These are phyloP conservation scores for Mentha longifolia DNA, from an alignment of 257 asterid genomes.

Conservation along the genomic window DNA sequence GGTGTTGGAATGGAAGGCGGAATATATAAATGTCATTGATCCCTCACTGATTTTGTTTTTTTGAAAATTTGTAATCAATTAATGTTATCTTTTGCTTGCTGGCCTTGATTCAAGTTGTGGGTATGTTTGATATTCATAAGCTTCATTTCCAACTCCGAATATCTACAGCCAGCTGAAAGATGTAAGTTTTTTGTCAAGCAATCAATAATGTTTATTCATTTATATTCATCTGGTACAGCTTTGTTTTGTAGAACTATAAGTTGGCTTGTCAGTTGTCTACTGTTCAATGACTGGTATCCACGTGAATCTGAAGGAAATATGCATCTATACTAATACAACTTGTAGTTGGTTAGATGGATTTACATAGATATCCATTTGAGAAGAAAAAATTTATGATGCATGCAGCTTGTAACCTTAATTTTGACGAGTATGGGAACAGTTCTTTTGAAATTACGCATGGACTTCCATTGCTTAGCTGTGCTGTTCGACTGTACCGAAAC, in stretches of 20 bases:
- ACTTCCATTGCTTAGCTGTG: background rate
- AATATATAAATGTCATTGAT: slow-evolving; percentile 10
- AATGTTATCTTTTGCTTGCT: slow-evolving; percentile 16
- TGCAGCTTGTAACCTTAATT: slow-evolving; percentile 27
- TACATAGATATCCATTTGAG: slow-evolving; percentile 8
- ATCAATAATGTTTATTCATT: background rate
- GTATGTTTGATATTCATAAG: background rate
- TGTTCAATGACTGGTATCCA: slow-evolving; percentile 17
- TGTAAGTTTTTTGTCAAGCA: background rate
- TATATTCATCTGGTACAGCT: background rate
- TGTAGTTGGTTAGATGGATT: background rate
- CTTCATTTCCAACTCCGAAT: slow-evolving; percentile 1
- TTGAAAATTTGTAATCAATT: background rate
- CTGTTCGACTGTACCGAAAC: slow-evolving; percentile 5
- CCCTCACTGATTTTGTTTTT: background rate
- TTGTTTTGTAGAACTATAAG: no score
- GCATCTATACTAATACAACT: background rate
- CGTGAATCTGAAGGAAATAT: background rate
- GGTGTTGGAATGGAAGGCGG: slow-evolving; percentile 4
- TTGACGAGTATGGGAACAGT: slow-evolving; percentile 9
- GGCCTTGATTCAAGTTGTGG: slow-evolving; percentile 9
- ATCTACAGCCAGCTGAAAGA: background rate
- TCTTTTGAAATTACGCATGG: slow-evolving; percentile 3
- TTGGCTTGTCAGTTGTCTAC: background rate
- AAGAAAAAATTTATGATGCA: slow-evolving; percentile 24